phyloP scores from a whole-genome alignment of 163 green algal genomes.

The Scenedesmus sp. region DNA sequence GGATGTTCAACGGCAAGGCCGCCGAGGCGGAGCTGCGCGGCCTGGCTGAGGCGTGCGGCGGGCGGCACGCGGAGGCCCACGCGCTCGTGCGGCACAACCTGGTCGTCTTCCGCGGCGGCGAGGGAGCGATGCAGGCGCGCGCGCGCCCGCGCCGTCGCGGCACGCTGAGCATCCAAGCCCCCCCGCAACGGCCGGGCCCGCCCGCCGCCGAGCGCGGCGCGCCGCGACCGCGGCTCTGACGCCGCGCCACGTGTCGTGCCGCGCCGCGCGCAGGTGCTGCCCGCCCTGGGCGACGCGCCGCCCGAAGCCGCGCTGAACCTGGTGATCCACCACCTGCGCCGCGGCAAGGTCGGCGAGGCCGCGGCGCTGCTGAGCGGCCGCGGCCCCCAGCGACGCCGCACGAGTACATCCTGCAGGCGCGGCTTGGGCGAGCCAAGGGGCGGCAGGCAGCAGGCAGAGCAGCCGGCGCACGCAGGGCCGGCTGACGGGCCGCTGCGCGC shows the following conservation, averaged over 20 bases:
- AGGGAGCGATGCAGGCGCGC: conserved; percentile 76
- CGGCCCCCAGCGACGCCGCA: conserved; percentile 75
- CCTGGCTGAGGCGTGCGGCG: conserved; percentile 52
- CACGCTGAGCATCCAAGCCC: too few species aligned
- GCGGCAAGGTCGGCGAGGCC: conserved; percentile 69
- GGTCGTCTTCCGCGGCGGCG: conserved; percentile 81
- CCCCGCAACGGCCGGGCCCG: too few species aligned
- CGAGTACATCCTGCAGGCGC: conserved; percentile 86
- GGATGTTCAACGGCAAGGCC: conserved; percentile 76
- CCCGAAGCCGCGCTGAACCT: conserved; percentile 85
- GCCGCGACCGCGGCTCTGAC: too few species aligned
- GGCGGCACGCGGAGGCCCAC: conserved; percentile 60
- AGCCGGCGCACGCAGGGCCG: too few species aligned
- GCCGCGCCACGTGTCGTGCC: too few species aligned
- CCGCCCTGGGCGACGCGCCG: conserved; percentile 65
- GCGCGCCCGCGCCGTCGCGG: too few species aligned
- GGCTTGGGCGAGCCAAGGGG: not conserved
- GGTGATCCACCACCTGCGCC: conserved; percentile 78
- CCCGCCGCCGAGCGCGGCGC: too few species aligned
- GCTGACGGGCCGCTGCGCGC: too few species aligned
- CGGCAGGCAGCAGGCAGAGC: too few species aligned
- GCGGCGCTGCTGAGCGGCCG: conserved; percentile 77
- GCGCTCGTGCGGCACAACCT: conserved; percentile 86
- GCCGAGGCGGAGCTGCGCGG: conserved; percentile 63
- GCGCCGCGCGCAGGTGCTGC: conserved; percentile 63